Evolutionary conservation across 2,329 filamentous ascomycete species (phyloP).

Genomic region (Malbranchea zuffiana): DNA sequence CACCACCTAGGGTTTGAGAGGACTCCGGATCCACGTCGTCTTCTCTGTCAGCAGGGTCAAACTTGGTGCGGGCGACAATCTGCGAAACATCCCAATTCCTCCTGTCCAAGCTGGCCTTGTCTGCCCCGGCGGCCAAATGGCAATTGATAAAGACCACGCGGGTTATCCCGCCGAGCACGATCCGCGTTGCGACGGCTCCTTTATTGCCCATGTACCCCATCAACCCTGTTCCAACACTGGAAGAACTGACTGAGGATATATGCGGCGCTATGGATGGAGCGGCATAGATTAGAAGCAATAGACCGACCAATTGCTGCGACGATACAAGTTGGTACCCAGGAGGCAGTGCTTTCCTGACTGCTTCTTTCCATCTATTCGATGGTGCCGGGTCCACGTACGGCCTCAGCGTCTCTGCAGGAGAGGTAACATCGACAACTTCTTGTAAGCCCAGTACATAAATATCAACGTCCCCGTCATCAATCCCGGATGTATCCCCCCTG

Average conservation of each 20-base stretch:
- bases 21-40: slow-evolving; percentile 47
- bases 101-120: slow-evolving; percentile 64
- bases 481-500: background rate
- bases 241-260: slow-evolving; percentile 71
- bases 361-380: slow-evolving; percentile 68
- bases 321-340: slow-evolving; percentile 64
- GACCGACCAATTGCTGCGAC: slow-evolving; percentile 74
- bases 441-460: slow-evolving; percentile 86
- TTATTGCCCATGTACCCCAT: slow-evolving; percentile 96
- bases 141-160: slow-evolving; percentile 81
- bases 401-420: slow-evolving; percentile 62
- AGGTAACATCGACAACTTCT: slow-evolving; percentile 79
- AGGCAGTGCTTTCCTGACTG: slow-evolving; percentile 63
- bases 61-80: slow-evolving; percentile 63
- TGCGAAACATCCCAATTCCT: slow-evolving; percentile 84
- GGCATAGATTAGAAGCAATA: slow-evolving; percentile 76
- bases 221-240: slow-evolving; percentile 75
- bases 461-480: slow-evolving; percentile 56
- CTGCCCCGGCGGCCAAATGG: slow-evolving; percentile 78
- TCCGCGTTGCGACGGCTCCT: slow-evolving; percentile 68
- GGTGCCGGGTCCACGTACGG: slow-evolving; percentile 62
- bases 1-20: slow-evolving; percentile 62
- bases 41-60: slow-evolving; percentile 61
- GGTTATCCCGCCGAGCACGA: slow-evolving; percentile 83
- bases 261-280: slow-evolving; percentile 63